A percentile compares a stretch with the other conserved stretches of the same genome.
These are phyloP conservation scores for Verticillium albo-atrum DNA, from an alignment of 2,329 filamentous ascomycete genomes.

Conservation along the genomic window DNA sequence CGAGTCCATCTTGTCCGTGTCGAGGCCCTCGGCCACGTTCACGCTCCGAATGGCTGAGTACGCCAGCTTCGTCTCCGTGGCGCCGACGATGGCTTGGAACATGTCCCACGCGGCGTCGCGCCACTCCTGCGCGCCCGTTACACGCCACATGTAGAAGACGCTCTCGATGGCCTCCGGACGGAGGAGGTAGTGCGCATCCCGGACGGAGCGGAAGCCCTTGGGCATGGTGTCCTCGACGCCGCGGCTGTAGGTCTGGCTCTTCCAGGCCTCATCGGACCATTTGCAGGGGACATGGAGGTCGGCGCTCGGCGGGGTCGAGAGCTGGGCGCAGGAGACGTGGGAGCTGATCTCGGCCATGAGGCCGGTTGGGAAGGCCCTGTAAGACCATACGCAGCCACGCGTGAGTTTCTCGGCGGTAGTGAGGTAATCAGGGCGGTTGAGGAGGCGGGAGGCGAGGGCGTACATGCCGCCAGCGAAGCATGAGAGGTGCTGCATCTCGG, in stretches of 20 bases:
- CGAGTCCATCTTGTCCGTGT: conserved; percentile 12
- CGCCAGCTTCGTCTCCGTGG: conserved; percentile 38
- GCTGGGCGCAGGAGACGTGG: conserved; percentile 28
- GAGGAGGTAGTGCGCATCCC: conserved; percentile 37
- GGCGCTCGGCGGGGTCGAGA: neutral
- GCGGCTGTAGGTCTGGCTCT: conserved; percentile 23
- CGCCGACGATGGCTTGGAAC: conserved; percentile 37
- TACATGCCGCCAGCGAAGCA: conserved; percentile 66
- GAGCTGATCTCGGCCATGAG: conserved; percentile 50
- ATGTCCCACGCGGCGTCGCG: conserved; percentile 43
- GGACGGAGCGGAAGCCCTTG: conserved; percentile 54
- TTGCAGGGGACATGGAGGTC: conserved; percentile 27
- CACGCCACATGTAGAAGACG: conserved; percentile 46
- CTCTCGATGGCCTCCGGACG: conserved; percentile 50
- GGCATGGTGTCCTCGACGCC: conserved; percentile 27
- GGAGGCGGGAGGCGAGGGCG: conserved; percentile 55
- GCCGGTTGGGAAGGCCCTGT: conserved; percentile 41
- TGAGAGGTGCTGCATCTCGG: conserved; percentile 50
- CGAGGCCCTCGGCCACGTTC: conserved; percentile 1
- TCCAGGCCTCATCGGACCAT: conserved; percentile 20
- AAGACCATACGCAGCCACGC: conserved; percentile 51
- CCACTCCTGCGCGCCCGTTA: conserved; percentile 40
- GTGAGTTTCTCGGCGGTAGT: conserved; percentile 42
- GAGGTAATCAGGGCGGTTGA: conserved; percentile 42
- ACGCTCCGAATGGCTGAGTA: conserved; percentile 31